Base-by-base conservation (phyloP, 441 rosid genomes). In the Jatropha multifida region DNA sequence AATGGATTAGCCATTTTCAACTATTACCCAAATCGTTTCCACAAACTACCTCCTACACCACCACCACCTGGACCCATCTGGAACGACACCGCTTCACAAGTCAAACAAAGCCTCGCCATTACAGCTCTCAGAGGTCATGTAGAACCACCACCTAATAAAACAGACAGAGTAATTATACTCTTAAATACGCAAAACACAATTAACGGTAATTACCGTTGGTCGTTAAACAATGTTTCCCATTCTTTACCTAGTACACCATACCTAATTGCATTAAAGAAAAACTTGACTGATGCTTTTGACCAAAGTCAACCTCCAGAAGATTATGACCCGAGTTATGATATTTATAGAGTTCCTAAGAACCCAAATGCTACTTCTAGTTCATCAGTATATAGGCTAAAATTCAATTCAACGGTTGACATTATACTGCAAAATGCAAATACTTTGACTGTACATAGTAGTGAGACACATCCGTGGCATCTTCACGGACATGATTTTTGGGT, bases 401-500 rank as follows among this genome's bases (percentile, higher is more conserved):
- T 85, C 76, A 82, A 81, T 62, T 37, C 88, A 7, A 85, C 86
- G 0, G 88, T 90, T 41, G 91, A 89, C 73, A 70, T 89, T 37
- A 69, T 89, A 67, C 75, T 88, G 12, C 91, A 85, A 61, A 89
- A 89, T 79, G 91, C 90, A 12, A 83, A 83, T 65, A 69, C 85
- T 3, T 56, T 85, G 87, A 49, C 15, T 9, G 0, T 0, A 4
- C 72, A 74, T n/a, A 79, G 71, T 52, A 89, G 90, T 42, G 94
- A 89, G 80, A 89, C 90, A 6, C 94, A 89, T 66, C 90, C 92
- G 0, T 86, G 92, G 93, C 93, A 86, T 81, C 76, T 88, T 3
- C 90, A 85, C 15, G 93, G 93, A 23, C 90, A 87, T 41, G 89
- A 86, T 79, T 89, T 89, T 74, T 89, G 90, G 91, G 90, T 88